A percentile compares a stretch with the other conserved stretches of the same genome.
phyloP scores from a whole-genome alignment of 2,329 filamentous ascomycete genomes.

The Plenodomus biglobosus region DNA sequence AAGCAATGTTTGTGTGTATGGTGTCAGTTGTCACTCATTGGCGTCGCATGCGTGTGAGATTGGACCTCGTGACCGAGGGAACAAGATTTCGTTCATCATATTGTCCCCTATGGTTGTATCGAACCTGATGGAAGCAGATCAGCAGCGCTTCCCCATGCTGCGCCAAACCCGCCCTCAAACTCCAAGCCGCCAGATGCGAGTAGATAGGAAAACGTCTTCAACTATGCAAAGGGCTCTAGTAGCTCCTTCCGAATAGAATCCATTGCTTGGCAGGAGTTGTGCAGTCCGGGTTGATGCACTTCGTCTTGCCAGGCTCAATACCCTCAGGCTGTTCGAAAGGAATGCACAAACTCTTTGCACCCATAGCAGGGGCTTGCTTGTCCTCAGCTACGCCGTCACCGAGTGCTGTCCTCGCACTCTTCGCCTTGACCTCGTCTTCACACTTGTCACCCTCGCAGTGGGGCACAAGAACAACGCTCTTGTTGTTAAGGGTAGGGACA shows the following conservation, averaged over 20 bases:
- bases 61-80: background rate
- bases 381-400: slow-evolving; percentile 71
- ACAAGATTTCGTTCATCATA: slow-evolving; percentile 3
- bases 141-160: slow-evolving; percentile 11
- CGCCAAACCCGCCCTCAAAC: slow-evolving; percentile 15
- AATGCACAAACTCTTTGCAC: slow-evolving; percentile 75
- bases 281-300: slow-evolving; percentile 91
- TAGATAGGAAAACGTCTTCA: slow-evolving; percentile 7
- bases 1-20: background rate
- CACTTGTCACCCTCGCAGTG: slow-evolving; percentile 83
- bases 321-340: slow-evolving; percentile 85
- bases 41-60: background rate
- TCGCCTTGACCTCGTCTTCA: slow-evolving; percentile 92
- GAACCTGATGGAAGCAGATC: slow-evolving; percentile 7
- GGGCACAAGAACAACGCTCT: slow-evolving; percentile 91
- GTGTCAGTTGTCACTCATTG: background rate
- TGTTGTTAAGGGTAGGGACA: slow-evolving; percentile 82
- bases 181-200: slow-evolving; percentile 25
- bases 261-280: slow-evolving; percentile 74
- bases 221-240: slow-evolving; percentile 19
- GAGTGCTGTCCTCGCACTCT: slow-evolving; percentile 75
- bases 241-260: slow-evolving; percentile 80
- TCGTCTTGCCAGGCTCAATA: slow-evolving; percentile 76
- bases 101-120: slow-evolving; percentile 5
- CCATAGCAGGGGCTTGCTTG: slow-evolving; percentile 72